Conservation (phyloP, 108 stramenopile genomes). For the Aurantiochytrium sp. region DNA sequence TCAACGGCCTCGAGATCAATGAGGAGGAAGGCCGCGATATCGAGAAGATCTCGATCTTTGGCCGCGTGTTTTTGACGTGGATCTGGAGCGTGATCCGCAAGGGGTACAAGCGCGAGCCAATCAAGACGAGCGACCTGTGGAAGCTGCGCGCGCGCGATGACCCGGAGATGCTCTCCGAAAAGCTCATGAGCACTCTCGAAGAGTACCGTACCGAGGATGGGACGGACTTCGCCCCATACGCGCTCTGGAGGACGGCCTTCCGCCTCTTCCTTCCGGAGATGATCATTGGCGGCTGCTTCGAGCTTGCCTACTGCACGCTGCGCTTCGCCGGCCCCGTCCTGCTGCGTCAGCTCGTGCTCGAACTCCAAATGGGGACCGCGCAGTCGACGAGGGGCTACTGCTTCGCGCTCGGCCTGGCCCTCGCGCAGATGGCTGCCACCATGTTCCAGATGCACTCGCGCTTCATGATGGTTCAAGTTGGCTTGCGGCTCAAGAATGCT, state of each 20-base stretch:
- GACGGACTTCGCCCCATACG: not conserved
- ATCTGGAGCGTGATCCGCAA: not conserved
- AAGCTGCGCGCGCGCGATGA: not conserved
- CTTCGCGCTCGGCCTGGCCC: not conserved
- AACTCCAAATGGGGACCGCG: not conserved
- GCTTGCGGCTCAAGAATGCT: not conserved
- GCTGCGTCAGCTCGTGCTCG: not conserved
- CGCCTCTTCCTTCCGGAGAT: not conserved
- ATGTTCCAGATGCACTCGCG: not conserved
- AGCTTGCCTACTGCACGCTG: not conserved
- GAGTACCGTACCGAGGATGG: not conserved
- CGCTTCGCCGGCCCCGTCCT: not conserved
- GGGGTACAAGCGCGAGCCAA: not conserved
- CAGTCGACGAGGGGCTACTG: not conserved
- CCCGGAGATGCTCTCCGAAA: slow-evolving; percentile 1
- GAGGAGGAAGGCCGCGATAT: not conserved
- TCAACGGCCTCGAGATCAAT: not conserved
- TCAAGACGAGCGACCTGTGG: not conserved
- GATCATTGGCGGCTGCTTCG: not conserved
- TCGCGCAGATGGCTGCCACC: not conserved
- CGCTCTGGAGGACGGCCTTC: not conserved
- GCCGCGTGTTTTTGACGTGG: not conserved
- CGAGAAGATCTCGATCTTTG: not conserved
- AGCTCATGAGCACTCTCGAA: not conserved
- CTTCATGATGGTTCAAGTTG: not conserved